Conservation (phyloP, 2,329 filamentous ascomycete species). For the Alternaria postmessia region DNA sequence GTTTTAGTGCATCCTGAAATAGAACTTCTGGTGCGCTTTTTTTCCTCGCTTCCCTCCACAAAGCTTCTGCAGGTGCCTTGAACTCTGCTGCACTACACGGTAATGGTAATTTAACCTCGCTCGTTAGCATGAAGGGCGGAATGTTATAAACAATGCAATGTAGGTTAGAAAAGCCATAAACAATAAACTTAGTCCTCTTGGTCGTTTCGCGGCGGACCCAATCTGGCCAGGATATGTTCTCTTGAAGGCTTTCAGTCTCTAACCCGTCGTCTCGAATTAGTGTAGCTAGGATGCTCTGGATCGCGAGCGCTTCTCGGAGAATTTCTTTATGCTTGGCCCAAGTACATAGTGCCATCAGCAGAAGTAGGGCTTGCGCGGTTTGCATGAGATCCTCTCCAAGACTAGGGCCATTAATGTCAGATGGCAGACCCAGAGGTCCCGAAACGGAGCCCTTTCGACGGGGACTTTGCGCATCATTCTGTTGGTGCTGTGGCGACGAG, state of each 20-base stretch:
- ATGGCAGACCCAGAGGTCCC: conserved; percentile 39
- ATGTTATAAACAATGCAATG: conserved; percentile 70
- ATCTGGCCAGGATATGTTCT: conserved; percentile 63
- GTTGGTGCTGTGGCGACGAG: conserved; percentile 27
- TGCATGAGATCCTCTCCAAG: conserved; percentile 59
- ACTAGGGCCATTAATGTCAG: conserved; percentile 25
- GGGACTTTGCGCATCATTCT: conserved; percentile 25
- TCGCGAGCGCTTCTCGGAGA: conserved; percentile 64
- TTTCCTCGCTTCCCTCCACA: conserved; percentile 56
- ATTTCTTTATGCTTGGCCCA: conserved; percentile 67
- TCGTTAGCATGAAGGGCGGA: conserved; percentile 64
- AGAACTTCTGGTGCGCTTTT: conserved; percentile 32
- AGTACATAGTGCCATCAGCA: conserved; percentile 68
- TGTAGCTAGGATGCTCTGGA: conserved; percentile 65
- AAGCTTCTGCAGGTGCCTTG: conserved; percentile 60
- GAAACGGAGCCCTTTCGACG: conserved; percentile 28
- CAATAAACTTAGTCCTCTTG: conserved; percentile 64
- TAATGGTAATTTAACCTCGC: conserved; percentile 63
- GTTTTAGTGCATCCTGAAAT: conserved; percentile 46
- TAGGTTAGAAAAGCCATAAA: conserved; percentile 67
- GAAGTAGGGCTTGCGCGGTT: conserved; percentile 69
- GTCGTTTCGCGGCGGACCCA: conserved; percentile 64
- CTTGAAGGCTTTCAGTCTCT: conserved; percentile 62
- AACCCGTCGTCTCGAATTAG: conserved; percentile 64
- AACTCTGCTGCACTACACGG: conserved; percentile 64